Conservation (phyloP, 805 yeast species). For the Candida insectorum region DNA sequence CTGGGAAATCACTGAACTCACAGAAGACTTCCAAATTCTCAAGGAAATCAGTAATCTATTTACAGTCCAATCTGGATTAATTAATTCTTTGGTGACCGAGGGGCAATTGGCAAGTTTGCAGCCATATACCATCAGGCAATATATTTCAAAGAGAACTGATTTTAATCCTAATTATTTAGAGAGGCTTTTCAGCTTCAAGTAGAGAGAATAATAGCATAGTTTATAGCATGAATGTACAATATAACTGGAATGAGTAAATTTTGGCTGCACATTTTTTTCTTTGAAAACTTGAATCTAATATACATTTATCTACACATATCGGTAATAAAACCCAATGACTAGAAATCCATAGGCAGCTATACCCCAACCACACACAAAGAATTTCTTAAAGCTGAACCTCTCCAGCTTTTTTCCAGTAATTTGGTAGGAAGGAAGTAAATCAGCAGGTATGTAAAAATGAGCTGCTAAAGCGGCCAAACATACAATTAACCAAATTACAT, state of each 20-base stretch:
- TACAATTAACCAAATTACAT: conserved; percentile 19
- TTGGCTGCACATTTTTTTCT: background rate
- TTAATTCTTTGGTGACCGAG: conserved; percentile 75
- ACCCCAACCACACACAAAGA: no score
- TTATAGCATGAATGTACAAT: no score
- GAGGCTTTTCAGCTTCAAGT: conserved; percentile 38
- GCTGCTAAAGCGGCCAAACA: conserved; percentile 13
- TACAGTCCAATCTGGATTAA: conserved; percentile 77
- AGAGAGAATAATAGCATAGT: conserved; percentile 2
- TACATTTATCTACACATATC: background rate
- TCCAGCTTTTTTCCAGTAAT: no score
- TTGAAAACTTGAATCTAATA: background rate
- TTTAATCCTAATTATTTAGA: conserved; percentile 55
- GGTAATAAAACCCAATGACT: conserved; percentile 3
- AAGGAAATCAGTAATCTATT: conserved; percentile 82
- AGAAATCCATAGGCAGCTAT: conserved; percentile 1
- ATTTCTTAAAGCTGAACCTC: no score
- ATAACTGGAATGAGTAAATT: no score
- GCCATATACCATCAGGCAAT: conserved; percentile 59
- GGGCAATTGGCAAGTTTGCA: conserved; percentile 71
- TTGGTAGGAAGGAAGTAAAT: no score
- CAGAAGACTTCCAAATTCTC: conserved; percentile 63
- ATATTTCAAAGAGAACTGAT: conserved; percentile 67
- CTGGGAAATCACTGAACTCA: conserved; percentile 61
- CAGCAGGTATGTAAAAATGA: no score